Percentiles rank a stretch among this genome's conserved stretches.
Evolutionary conservation across 169 alveolate species (phyloP).

Genomic region (Pseudocohnilembus persalinus): DNA sequence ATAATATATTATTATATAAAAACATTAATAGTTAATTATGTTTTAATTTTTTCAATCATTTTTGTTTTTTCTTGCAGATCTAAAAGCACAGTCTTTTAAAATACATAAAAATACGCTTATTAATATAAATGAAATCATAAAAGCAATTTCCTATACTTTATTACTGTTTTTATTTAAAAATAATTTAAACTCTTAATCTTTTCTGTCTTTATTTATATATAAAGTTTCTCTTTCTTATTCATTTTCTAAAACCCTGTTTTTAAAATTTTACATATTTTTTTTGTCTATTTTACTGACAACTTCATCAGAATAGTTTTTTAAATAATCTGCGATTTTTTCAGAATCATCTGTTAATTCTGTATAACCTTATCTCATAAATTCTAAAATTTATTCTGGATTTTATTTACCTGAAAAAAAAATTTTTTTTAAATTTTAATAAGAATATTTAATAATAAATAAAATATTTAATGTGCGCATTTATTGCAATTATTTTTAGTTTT

Average conservation of each 20-base stretch:
- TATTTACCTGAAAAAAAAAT: no score
- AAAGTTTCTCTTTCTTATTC: background rate
- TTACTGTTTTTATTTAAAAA: no score
- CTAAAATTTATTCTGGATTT: no score
- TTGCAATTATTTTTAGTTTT: no score
- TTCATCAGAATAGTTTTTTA: no score
- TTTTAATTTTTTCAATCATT: background rate
- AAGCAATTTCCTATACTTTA: background rate
- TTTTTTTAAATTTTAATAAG: background rate
- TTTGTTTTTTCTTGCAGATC: background rate
- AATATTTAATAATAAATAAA: no score
- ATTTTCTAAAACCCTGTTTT: background rate
- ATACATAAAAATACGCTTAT: background rate
- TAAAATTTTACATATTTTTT: no score
- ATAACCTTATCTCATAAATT: no score
- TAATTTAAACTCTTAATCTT: no score
- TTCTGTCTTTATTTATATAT: background rate
- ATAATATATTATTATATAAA: no score
- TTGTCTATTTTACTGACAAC: background rate
- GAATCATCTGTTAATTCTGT: background rate
- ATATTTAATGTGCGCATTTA: no score
- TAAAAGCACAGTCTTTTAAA: background rate
- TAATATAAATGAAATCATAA: background rate
- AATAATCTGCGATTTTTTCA: background rate
- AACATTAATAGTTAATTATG: background rate